These are phyloP conservation scores for Debaryomyces psychrophilus DNA, from an alignment of 1,139 yeast genomes.

Conservation along the genomic window DNA sequence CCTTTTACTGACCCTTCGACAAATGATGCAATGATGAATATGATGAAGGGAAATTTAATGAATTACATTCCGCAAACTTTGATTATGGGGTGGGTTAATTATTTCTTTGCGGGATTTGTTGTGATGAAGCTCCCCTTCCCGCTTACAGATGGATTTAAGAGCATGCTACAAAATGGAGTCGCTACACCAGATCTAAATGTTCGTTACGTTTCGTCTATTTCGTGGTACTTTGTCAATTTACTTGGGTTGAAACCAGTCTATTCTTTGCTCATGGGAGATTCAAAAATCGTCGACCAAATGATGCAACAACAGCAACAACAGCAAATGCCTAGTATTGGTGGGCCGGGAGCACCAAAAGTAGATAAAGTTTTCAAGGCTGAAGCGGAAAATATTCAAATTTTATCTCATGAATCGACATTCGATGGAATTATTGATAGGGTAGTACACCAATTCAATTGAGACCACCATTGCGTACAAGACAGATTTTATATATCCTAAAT, in stretches of 20 bases:
- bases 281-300: constrained; percentile 50
- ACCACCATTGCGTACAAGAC: not conserved
- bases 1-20: constrained; percentile 72
- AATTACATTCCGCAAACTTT: constrained; percentile 89
- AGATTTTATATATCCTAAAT: not conserved
- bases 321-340: constrained; percentile 44
- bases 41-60: constrained; percentile 81
- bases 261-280: constrained; percentile 66
- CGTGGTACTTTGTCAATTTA: constrained; percentile 95
- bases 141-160: constrained; percentile 82
- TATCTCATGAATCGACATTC: constrained; percentile 55
- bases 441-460: not conserved
- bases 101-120: constrained; percentile 89
- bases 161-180: constrained; percentile 89
- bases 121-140: constrained; percentile 67
- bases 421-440: constrained; percentile 71
- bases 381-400: constrained; percentile 76
- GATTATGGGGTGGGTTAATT: constrained; percentile 96
- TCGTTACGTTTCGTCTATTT: constrained; percentile 91
- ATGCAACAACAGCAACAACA: constrained; percentile 54
- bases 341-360: constrained; percentile 62
- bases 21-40: constrained; percentile 74
- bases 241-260: constrained; percentile 84
- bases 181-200: constrained; percentile 84
- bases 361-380: constrained; percentile 67